A percentile compares a stretch with the other conserved stretches of the same genome.
Conservation (phyloP, 2,329 filamentous ascomycete genomes). For the Xylogone sp. region DNA sequence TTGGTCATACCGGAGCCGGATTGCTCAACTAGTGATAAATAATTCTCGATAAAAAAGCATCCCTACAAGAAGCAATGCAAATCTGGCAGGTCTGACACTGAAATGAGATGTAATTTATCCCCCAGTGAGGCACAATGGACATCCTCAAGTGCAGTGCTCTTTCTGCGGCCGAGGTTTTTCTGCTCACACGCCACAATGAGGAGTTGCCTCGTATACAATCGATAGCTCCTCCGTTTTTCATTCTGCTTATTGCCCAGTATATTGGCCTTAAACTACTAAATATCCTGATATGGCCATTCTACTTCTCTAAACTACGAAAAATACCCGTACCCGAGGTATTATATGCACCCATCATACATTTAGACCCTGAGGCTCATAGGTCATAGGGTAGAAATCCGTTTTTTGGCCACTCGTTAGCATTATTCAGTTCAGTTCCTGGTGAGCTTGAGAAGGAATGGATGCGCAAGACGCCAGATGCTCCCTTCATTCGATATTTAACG, state of each 20-base stretch:
- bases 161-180: neutral
- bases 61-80: too few species aligned
- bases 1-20: too few species aligned
- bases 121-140: neutral
- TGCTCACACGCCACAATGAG: neutral
- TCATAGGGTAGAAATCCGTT: neutral
- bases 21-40: too few species aligned
- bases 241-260: neutral
- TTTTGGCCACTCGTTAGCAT: slow-evolving; percentile 35
- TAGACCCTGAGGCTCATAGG: neutral
- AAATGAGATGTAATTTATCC: too few species aligned
- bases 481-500: slow-evolving; percentile 35
- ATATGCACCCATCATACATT: neutral
- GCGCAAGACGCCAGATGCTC: slow-evolving; percentile 28
- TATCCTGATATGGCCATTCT: neutral
- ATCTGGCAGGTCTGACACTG: too few species aligned
- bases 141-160: neutral
- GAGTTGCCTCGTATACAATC: neutral
- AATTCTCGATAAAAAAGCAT: too few species aligned
- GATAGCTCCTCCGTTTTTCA: neutral
- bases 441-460: slow-evolving; percentile 29
- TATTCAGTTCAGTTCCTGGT: slow-evolving; percentile 22
- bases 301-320: neutral
- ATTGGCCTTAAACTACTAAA: neutral
- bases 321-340: neutral